Evolutionary conservation across 2,329 filamentous ascomycete genomes (phyloP).

Genomic region (Pseudogymnoascus sp.): DNA sequence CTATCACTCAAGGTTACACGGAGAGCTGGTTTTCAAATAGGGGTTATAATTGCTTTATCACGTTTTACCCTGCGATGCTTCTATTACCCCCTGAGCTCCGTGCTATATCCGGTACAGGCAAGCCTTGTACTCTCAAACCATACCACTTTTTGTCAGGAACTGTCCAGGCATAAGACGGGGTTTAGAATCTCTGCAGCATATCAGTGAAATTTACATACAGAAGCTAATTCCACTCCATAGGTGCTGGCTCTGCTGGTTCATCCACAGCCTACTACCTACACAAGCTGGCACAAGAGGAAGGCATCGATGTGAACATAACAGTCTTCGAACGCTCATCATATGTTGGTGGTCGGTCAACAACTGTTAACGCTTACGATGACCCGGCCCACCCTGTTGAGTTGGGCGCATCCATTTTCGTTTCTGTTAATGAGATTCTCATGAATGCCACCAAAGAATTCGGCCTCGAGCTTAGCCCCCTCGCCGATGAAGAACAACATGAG

Average conservation of each 20-base stretch:
- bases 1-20: not conserved
- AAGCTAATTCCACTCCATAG: constrained; percentile 36
- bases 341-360: constrained; percentile 81
- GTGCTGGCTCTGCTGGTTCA: constrained; percentile 81
- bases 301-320: constrained; percentile 65
- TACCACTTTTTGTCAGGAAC: not conserved
- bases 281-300: constrained; percentile 55
- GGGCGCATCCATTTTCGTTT: constrained; percentile 86
- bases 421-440: constrained; percentile 73
- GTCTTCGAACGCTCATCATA: constrained; percentile 73
- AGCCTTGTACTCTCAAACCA: not conserved
- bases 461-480: constrained; percentile 47
- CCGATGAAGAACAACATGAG: constrained; percentile 28
- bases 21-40: not conserved
- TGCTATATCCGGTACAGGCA: not conserved
- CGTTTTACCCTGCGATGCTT: not conserved
- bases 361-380: constrained; percentile 67
- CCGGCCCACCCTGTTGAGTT: constrained; percentile 66
- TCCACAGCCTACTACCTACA: constrained; percentile 78
- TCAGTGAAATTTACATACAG: not conserved
- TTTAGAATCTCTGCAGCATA: not conserved
- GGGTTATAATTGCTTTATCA: not conserved
- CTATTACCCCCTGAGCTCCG: not conserved
- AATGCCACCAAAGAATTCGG: constrained; percentile 64
- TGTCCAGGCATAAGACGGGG: not conserved